phyloP scores from a whole-genome alignment of 1,284 basidiomycete genomes.

The Boletus semigastroideus region DNA sequence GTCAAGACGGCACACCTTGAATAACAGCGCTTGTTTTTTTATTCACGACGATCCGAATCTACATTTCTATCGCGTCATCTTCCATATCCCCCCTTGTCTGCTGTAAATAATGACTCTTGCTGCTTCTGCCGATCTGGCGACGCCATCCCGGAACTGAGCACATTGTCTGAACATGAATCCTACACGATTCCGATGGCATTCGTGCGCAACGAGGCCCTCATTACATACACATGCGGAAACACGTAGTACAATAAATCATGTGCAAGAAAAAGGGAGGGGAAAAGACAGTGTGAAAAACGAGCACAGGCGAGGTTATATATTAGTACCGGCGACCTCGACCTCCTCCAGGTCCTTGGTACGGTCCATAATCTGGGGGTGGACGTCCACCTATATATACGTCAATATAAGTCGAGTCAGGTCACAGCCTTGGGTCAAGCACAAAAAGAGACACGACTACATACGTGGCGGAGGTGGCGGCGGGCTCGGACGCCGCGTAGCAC shows the following conservation, averaged over 20 bases:
- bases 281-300: neutral
- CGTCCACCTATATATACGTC: constrained; percentile 41
- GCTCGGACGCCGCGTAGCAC: constrained; percentile 46
- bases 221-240: constrained; percentile 7
- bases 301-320: no score
- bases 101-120: no score
- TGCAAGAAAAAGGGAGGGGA: constrained; percentile 15
- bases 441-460: constrained; percentile 10
- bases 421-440: neutral
- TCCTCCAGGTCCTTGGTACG: constrained; percentile 61
- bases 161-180: neutral
- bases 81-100: neutral
- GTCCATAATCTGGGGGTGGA: constrained; percentile 69
- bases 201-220: neutral
- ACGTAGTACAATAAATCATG: constrained; percentile 22
- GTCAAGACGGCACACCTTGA: neutral
- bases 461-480: constrained; percentile 43
- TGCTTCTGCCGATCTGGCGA: no score
- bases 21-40: neutral
- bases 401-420: constrained; percentile 14
- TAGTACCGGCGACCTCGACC: constrained; percentile 38
- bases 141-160: no score
- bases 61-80: neutral
- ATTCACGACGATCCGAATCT: neutral
- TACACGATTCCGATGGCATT: constrained; percentile 1